Evolutionary conservation across 306 rosid species (phyloP), one percentile per base, ranked within the genome.

Genomic region (Citrullus colocynthis): DNA sequence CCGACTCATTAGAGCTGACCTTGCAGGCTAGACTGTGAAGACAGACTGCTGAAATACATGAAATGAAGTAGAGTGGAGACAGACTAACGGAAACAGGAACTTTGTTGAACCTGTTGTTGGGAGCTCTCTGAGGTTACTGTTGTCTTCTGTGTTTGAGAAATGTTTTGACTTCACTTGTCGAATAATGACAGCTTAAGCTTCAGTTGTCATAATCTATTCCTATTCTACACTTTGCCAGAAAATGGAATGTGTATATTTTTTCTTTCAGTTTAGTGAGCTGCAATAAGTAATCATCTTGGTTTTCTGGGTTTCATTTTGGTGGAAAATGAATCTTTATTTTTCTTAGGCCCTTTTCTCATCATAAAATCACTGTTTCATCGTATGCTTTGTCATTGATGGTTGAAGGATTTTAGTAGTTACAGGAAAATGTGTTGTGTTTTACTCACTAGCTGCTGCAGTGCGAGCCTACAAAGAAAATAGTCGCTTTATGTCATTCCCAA

Each of bases 1-100:
- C 20, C n/a, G 9, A 45, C 39, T 70, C 39, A 45, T 6, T 12
- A 20, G 20, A 70, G 28, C 75, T 70, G 17, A 44, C 37, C 30
- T 70, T 44, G 56, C 75, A 70, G 75, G 75, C 75, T 70, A 70
- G 57, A 45, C 12, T 70, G 6, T 70, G 75, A 70, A 44, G 57
- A 45, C 39, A 21, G 75, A 45, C 20, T 13, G 39, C 57, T 44
- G 57, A 44, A 8, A 72, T 72, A 45, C 36, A 6, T 13, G 42
- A 72, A 51, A 24, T 72, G 41, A 21, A 72, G 30, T n/a, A 45
- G 52, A 48, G 76, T 48, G 18, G 58, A n/a, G 17, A 28, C 58
- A 24, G 9, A 9, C 76, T 49, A 72, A 72, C 4, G 42, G 24
- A 52, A 30, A 12, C 9, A 21, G 56, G 57, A 70, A 12, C 51